Percentiles rank a stretch among this genome's conserved stretches.
Evolutionary conservation across 257 asterid species (phyloP).

Genomic region (Solanum bulbocastanum): DNA sequence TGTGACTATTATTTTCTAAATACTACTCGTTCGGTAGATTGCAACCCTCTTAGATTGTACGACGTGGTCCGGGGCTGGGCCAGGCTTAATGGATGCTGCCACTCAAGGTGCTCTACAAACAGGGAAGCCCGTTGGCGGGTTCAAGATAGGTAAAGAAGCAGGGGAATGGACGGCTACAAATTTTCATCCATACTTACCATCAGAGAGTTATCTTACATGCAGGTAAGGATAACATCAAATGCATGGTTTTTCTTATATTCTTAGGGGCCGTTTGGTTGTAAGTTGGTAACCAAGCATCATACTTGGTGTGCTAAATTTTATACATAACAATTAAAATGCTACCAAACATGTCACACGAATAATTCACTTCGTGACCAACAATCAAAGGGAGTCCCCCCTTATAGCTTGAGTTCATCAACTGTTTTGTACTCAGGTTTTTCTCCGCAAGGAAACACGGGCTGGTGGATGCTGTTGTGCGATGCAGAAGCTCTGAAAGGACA

Average conservation of each 20-base stretch:
- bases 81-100: conserved; percentile 94
- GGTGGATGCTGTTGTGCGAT: conserved; percentile 86
- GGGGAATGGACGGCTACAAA: conserved; percentile 83
- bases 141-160: conserved; percentile 85
- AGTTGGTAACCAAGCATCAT: neutral
- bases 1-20: neutral
- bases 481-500: conserved; percentile 44
- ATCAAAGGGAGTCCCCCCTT: neutral
- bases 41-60: conserved; percentile 68
- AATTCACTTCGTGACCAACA: neutral
- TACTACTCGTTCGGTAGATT: conserved; percentile 33
- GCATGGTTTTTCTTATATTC: neutral
- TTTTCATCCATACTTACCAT: conserved; percentile 67
- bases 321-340: neutral
- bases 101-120: conserved; percentile 86
- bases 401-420: neutral
- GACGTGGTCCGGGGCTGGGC: conserved; percentile 96
- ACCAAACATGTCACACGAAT: neutral
- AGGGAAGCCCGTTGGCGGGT: conserved; percentile 83
- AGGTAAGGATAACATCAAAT: conserved; percentile 29
- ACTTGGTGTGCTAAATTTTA: neutral
- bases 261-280: neutral
- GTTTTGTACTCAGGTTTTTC: conserved; percentile 47
- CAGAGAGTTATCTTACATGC: conserved; percentile 68
- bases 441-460: conserved; percentile 93